Conservation (phyloP, 805 yeast species). For the Zygosaccharomyces kombuchaensis region DNA sequence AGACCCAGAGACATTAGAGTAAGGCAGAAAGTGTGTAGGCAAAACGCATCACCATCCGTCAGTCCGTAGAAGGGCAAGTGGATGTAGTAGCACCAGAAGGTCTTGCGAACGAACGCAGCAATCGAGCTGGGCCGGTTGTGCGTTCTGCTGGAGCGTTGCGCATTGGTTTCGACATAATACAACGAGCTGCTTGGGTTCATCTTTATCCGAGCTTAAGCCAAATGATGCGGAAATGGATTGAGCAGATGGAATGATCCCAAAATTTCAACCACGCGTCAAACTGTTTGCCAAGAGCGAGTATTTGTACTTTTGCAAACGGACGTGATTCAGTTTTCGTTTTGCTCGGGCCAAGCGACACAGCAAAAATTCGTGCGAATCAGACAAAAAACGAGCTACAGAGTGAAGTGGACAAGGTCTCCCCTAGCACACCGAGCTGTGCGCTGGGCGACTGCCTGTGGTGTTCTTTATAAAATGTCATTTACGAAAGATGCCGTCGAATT, state of each 20-base stretch:
- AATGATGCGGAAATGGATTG: not conserved
- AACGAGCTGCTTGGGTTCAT: constrained; percentile 3
- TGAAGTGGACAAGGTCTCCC: too few relatives aligned
- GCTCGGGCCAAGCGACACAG: not conserved
- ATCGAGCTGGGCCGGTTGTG: not conserved
- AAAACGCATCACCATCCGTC: constrained; percentile 41
- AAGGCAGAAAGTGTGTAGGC: constrained; percentile 38
- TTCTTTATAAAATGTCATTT: too few relatives aligned
- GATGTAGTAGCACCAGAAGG: constrained; percentile 40
- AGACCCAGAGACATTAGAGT: constrained; percentile 36
- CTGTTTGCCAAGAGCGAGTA: not conserved
- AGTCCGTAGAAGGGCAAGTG: constrained; percentile 43
- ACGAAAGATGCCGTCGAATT: not conserved
- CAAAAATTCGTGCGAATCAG: not conserved
- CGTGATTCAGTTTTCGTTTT: not conserved
- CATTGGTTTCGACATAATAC: constrained; percentile 4
- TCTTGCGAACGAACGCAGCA: constrained; percentile 2
- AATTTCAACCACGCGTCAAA: not conserved
- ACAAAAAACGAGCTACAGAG: not conserved
- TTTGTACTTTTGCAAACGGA: not conserved
- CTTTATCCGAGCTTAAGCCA: not conserved
- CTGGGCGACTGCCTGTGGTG: too few relatives aligned
- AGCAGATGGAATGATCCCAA: not conserved
- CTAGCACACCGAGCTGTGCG: too few relatives aligned
- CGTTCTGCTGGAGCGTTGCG: constrained; percentile 1